These are phyloP conservation scores for Neurospora sublineolata DNA, from an alignment of 495 filamentous ascomycete genomes.

Conservation along the genomic window DNA sequence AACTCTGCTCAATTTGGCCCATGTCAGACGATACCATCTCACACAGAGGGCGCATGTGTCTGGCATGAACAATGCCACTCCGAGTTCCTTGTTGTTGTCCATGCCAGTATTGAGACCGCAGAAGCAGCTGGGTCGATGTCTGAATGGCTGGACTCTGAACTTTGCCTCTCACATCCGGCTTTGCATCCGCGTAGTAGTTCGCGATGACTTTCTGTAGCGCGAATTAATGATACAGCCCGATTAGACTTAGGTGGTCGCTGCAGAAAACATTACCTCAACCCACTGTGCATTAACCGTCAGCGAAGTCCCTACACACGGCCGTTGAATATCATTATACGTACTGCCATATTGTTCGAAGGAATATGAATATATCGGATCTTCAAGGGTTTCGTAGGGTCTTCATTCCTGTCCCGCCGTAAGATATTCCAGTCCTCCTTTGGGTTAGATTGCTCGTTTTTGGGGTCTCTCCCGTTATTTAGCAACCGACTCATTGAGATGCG, in stretches of 20 bases:
- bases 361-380: constrained; percentile 11
- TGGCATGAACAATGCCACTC: constrained; percentile 19
- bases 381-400: background rate
- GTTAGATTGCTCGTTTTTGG: background rate
- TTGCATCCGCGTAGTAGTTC: constrained; percentile 9
- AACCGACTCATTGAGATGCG: constrained; percentile 3
- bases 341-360: constrained; percentile 13
- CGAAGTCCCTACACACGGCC: background rate
- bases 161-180: background rate
- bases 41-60: constrained; percentile 28
- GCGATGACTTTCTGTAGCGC: constrained; percentile 6
- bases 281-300: background rate
- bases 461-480: background rate
- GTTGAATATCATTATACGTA: background rate
- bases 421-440: background rate
- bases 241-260: too few species aligned
- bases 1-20: background rate
- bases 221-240: too few species aligned
- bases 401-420: background rate
- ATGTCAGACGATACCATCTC: constrained; percentile 13
- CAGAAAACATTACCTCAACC: constrained; percentile 6
- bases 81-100: constrained; percentile 18
- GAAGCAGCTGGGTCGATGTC: constrained; percentile 3
- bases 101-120: constrained; percentile 19
- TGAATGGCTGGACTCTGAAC: constrained; percentile 1